A percentile compares a stretch with the other conserved stretches of the same genome.
Evolutionary conservation across 257 asterid species (phyloP).

Genomic region (Ajuga chamaepitys): DNA sequence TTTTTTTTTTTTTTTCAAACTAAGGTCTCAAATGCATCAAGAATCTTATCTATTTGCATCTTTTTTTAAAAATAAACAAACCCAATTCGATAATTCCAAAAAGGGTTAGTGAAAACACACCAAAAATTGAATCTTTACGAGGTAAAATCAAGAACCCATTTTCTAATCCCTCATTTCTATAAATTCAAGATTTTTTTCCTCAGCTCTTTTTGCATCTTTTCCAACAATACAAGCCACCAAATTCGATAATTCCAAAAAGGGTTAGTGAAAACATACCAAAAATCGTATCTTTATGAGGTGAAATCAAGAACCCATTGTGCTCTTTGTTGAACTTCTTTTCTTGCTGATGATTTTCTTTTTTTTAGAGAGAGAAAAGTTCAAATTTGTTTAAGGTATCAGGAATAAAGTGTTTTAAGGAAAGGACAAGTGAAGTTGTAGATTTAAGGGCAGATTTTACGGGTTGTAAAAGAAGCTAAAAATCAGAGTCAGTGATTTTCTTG

Average conservation of each 20-base stretch:
- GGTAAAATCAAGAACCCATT: slow-evolving; percentile 28
- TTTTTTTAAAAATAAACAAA: slow-evolving; percentile 3
- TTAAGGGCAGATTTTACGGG: slow-evolving; percentile 37
- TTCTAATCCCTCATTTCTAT: neutral
- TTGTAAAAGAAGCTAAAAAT: slow-evolving; percentile 20
- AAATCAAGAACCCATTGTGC: slow-evolving; percentile 30
- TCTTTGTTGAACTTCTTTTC: slow-evolving; percentile 4
- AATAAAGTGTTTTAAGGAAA: slow-evolving; percentile 29
- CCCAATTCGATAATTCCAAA: neutral
- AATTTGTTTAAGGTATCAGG: slow-evolving; percentile 39
- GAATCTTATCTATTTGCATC: slow-evolving; percentile 17
- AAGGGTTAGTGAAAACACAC: slow-evolving; percentile 22
- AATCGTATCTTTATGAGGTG: slow-evolving; percentile 16
- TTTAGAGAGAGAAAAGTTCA: too few relatives aligned
- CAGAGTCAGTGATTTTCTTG: slow-evolving; percentile 20
- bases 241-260: slow-evolving; percentile 1
- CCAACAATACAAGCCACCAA: neutral
- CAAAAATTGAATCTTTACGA: slow-evolving; percentile 17
- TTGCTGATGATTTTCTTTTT: slow-evolving; percentile 5
- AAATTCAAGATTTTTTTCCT: too few relatives aligned
- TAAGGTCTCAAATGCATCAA: slow-evolving; percentile 4
- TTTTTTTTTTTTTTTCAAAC: neutral
- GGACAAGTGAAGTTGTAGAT: slow-evolving; percentile 31
- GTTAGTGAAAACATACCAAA: slow-evolving; percentile 23
- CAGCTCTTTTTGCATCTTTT: slow-evolving; percentile 11